Evolutionary conservation across 768 basidiomycete species (phyloP).

Genomic region (Podaxis sp.): DNA sequence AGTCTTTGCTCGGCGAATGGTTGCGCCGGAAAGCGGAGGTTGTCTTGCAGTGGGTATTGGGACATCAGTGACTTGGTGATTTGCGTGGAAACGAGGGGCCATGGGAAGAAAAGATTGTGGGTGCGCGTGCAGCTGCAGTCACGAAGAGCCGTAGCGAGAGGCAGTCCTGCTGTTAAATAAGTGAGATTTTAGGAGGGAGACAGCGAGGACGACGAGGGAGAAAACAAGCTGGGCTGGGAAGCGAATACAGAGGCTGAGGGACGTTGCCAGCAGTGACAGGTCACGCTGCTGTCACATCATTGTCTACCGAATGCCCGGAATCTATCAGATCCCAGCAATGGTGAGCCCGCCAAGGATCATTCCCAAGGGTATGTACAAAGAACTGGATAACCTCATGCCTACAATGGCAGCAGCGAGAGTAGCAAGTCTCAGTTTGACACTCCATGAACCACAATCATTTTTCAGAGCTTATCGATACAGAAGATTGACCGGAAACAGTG

Average conservation of each 20-base stretch:
- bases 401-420: neutral
- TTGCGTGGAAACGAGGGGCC: constrained; percentile 54
- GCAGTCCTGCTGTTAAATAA: constrained; percentile 21
- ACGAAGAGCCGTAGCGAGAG: constrained; percentile 19
- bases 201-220: neutral
- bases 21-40: constrained; percentile 48
- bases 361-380: neutral
- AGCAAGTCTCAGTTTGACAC: too few species aligned
- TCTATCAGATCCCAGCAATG: too few species aligned
- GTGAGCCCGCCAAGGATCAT: too few species aligned
- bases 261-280: constrained; percentile 13
- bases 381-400: neutral
- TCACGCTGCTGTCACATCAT: constrained; percentile 12
- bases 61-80: constrained; percentile 54
- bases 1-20: constrained; percentile 88
- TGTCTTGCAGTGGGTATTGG: constrained; percentile 63
- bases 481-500: neutral
- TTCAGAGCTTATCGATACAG: too few species aligned
- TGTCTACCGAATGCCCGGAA: neutral
- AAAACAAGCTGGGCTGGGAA: constrained; percentile 16
- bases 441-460: too few species aligned
- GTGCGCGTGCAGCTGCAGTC: constrained; percentile 20
- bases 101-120: constrained; percentile 28
- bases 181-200: constrained; percentile 6
- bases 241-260: constrained; percentile 1